Evolutionary conservation across 306 rosid species (phyloP).

Genomic region (Myrica gale): DNA sequence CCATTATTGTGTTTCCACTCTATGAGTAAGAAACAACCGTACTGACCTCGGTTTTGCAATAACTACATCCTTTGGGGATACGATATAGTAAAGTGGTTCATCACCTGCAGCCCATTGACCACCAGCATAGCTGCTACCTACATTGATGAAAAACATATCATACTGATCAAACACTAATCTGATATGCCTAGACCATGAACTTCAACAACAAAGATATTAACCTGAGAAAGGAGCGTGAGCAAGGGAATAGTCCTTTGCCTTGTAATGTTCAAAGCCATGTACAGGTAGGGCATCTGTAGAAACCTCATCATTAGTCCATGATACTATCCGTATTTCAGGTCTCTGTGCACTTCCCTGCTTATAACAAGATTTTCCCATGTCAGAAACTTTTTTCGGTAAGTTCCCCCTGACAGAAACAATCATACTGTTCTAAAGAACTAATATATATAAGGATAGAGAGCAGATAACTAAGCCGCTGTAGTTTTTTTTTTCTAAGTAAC

Average conservation of each 20-base stretch:
- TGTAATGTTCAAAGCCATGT: constrained; percentile 94
- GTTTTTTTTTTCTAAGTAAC: no score
- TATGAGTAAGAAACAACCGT: constrained; percentile 20
- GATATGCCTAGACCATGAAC: constrained; percentile 28
- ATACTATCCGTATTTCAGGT: constrained; percentile 87
- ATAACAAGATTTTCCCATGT: constrained; percentile 32
- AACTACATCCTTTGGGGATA: constrained; percentile 94
- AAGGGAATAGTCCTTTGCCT: constrained; percentile 96
- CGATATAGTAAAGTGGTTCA: constrained; percentile 91
- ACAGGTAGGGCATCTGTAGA: constrained; percentile 97
- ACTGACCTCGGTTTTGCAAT: constrained; percentile 96
- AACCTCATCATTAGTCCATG: constrained; percentile 93
- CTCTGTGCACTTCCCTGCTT: constrained; percentile 93
- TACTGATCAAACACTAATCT: constrained; percentile 29
- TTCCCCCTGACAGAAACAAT: background rate
- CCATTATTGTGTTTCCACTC: constrained; percentile 6
- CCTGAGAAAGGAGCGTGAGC: constrained; percentile 99
- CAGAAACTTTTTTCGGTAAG: constrained; percentile 19
- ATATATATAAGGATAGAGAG: background rate
- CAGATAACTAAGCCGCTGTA: no score
- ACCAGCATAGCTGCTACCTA: constrained; percentile 99
- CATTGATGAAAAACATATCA: constrained; percentile 41
- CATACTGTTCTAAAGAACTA: background rate
- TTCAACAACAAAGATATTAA: constrained; percentile 38
- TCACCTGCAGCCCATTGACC: constrained; percentile 99